Percentiles rank a stretch among this genome's conserved stretches.
Conservation (phyloP, 108 stramenopile genomes). For the Cyclostephanos invisitatus region DNA sequence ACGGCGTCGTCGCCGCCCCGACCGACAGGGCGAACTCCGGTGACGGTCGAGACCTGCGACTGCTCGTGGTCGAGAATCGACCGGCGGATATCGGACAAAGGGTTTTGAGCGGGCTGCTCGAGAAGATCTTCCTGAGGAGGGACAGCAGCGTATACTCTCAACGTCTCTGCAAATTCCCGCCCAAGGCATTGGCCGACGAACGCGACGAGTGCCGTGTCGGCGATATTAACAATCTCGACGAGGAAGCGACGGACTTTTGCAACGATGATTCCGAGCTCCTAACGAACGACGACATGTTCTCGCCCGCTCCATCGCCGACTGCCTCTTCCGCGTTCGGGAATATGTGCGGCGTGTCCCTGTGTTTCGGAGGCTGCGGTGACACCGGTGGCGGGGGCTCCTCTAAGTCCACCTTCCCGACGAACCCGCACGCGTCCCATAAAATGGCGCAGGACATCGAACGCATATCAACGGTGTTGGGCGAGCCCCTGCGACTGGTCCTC, state of each 20-base stretch:
- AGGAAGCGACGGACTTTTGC: neutral
- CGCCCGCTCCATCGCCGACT: neutral
- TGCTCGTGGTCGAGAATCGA: neutral
- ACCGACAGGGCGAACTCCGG: neutral
- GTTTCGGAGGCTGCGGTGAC: conserved; percentile 33
- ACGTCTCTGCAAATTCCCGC: neutral
- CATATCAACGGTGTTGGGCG: conserved; percentile 45
- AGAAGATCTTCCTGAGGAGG: conserved; percentile 28
- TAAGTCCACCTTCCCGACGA: conserved; percentile 12
- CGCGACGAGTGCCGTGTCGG: neutral
- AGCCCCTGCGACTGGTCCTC: conserved; percentile 52
- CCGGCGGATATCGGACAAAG: conserved; percentile 3
- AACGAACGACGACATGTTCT: conserved; percentile 46
- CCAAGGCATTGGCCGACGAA: neutral
- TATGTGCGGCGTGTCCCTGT: conserved; percentile 52
- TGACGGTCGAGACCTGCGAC: neutral
- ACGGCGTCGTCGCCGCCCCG: neutral
- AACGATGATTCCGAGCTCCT: conserved; percentile 27
- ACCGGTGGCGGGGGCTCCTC: conserved; percentile 1
- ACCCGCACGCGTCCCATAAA: conserved; percentile 29
- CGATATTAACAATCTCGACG: conserved; percentile 7
- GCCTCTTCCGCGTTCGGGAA: conserved; percentile 10
- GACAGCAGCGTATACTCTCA: conserved; percentile 24
- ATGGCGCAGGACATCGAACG: conserved; percentile 50
- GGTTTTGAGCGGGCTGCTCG: conserved; percentile 16